A percentile compares a stretch with the other conserved stretches of the same genome.
phyloP scores from a whole-genome alignment of 1,284 basidiomycete species.

The Xerocomus alliaceus region DNA sequence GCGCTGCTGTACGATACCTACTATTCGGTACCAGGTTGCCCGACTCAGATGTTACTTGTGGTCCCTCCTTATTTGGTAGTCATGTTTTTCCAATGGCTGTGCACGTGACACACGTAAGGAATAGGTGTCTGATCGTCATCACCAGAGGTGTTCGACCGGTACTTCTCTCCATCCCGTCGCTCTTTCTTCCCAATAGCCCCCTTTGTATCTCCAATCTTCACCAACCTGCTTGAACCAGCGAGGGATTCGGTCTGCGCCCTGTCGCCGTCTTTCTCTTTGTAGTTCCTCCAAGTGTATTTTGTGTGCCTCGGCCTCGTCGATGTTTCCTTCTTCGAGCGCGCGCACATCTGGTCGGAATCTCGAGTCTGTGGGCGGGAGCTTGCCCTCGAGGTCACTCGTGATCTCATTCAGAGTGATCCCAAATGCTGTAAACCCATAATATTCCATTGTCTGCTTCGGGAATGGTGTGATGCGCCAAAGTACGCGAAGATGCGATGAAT shows the following conservation, averaged over 20 bases:
- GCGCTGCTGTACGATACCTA: not conserved
- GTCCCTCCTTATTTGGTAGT: constrained; percentile 6
- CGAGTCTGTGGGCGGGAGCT: constrained; percentile 85
- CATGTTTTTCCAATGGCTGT: too few relatives aligned
- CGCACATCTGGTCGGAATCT: constrained; percentile 85
- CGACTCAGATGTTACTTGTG: too few relatives aligned
- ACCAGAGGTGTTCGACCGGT: constrained; percentile 66
- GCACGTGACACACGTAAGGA: too few relatives aligned
- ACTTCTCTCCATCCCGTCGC: constrained; percentile 65
- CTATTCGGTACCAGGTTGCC: too few relatives aligned
- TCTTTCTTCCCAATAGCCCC: constrained; percentile 85
- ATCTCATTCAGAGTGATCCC: constrained; percentile 85
- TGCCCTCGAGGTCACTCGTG: constrained; percentile 68
- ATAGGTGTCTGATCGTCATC: too few relatives aligned
- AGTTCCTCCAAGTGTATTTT: constrained; percentile 80
- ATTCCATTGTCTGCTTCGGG: constrained; percentile 74
- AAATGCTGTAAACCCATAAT: constrained; percentile 85
- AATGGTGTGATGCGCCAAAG: constrained; percentile 79
- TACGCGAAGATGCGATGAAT: constrained; percentile 72
- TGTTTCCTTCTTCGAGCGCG: constrained; percentile 82
- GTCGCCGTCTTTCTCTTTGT: constrained; percentile 70
- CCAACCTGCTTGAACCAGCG: constrained; percentile 77
- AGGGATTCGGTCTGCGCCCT: constrained; percentile 61
- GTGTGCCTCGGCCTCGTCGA: constrained; percentile 78
- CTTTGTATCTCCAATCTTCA: constrained; percentile 76